A percentile compares a stretch with the other conserved stretches of the same genome.
phyloP scores from a whole-genome alignment of 805 yeast genomes.

The Blastobotrys peoriensis region DNA sequence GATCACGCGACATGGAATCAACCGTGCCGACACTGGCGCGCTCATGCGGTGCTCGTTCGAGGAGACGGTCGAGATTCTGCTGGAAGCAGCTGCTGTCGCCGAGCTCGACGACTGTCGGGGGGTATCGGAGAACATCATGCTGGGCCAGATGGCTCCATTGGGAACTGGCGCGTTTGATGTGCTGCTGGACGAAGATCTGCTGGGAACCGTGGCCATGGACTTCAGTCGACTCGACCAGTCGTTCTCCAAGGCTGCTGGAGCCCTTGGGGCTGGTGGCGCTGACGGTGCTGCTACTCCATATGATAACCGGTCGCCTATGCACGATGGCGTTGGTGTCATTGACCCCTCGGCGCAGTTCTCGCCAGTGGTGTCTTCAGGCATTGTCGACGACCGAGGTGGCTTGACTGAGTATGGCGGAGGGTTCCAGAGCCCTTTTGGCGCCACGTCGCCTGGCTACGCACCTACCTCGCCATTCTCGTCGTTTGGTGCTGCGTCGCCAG shows the following conservation, averaged over 20 bases:
- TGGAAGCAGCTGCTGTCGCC: constrained; percentile 98
- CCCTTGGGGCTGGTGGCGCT: constrained; percentile 59
- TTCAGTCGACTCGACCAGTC: constrained; percentile 35
- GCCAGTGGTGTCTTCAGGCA: constrained; percentile 84
- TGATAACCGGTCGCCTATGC: constrained; percentile 54
- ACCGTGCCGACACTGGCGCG: constrained; percentile 98
- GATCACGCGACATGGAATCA: constrained; percentile 98
- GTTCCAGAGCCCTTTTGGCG: constrained; percentile 46
- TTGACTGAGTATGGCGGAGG: constrained; percentile 85
- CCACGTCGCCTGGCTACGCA: constrained; percentile 58
- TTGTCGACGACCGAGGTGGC: constrained; percentile 74
- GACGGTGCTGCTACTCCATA: constrained; percentile 93
- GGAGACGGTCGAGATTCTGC: constrained; percentile 94
- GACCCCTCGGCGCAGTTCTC: constrained; percentile 75
- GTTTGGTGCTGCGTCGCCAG: constrained; percentile 58
- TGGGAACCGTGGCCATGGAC: constrained; percentile 58
- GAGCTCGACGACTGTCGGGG: constrained; percentile 98
- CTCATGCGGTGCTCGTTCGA: constrained; percentile 99
- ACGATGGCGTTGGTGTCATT: constrained; percentile 30
- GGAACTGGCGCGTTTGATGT: constrained; percentile 99
- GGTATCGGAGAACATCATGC: constrained; percentile 94
- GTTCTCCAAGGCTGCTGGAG: constrained; percentile 37
- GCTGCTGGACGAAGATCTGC: constrained; percentile 83
- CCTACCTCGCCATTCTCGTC: constrained; percentile 73
- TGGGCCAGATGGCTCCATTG: constrained; percentile 97